Percentiles rank a stretch among this genome's conserved stretches.
Conservation (phyloP, 306 rosid species). For the Oxytropis ochrocephala region DNA sequence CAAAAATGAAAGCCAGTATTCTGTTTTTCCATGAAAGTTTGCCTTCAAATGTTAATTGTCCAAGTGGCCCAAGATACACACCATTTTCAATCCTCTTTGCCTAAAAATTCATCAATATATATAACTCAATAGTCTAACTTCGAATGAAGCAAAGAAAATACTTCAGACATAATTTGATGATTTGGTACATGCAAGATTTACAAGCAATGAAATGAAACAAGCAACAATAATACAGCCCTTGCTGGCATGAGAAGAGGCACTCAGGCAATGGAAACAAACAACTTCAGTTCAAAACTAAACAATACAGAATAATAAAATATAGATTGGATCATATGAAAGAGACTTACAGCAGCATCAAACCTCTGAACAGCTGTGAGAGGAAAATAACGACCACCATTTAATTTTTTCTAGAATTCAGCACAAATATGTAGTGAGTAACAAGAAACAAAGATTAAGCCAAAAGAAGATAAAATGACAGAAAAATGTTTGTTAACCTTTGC, state of each 20-base stretch:
- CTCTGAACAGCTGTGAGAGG: slow-evolving; percentile 93
- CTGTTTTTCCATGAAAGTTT: slow-evolving; percentile 69
- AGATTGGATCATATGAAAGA: slow-evolving; percentile 15
- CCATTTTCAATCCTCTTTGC: slow-evolving; percentile 92
- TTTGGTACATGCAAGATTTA: background rate
- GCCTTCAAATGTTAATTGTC: slow-evolving; percentile 89
- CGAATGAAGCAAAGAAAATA: slow-evolving; percentile 9
- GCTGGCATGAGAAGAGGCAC: background rate
- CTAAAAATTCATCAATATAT: slow-evolving; percentile 39
- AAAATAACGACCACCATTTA: slow-evolving; percentile 66
- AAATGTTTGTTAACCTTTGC: slow-evolving; percentile 43
- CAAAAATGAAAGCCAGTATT: slow-evolving; percentile 74
- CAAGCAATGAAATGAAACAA: background rate
- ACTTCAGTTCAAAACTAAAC: slow-evolving; percentile 2
- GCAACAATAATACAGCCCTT: background rate
- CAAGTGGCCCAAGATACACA: slow-evolving; percentile 77
- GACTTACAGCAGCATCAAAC: slow-evolving; percentile 87
- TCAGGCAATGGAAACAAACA: background rate
- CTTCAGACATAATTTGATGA: background rate
- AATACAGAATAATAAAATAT: slow-evolving; percentile 4
- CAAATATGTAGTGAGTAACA: slow-evolving; percentile 9
- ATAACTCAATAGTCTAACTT: slow-evolving; percentile 17
- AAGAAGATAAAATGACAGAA: background rate
- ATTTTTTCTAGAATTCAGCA: slow-evolving; percentile 53
- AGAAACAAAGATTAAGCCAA: background rate